Evolutionary conservation across 768 basidiomycete genomes (phyloP).

Genomic region (Lactarius psammicola): DNA sequence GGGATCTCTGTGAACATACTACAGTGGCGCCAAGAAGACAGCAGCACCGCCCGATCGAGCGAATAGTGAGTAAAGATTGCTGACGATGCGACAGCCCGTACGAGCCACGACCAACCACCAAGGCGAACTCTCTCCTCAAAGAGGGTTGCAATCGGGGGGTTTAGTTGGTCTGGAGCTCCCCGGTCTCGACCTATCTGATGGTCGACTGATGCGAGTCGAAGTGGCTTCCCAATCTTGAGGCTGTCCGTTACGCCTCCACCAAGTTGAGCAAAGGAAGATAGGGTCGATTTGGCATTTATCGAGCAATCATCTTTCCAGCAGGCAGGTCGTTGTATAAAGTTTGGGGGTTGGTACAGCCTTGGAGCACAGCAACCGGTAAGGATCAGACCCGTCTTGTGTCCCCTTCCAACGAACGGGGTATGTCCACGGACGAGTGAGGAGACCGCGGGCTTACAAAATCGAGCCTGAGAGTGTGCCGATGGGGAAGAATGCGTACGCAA

Average conservation of each 20-base stretch:
- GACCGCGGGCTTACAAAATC: background rate
- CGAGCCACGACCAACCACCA: background rate
- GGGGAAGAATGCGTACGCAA: background rate
- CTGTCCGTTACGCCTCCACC: background rate
- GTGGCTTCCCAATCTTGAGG: background rate
- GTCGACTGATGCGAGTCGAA: background rate
- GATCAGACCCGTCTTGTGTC: background rate
- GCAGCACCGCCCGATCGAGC: background rate
- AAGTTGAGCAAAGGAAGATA: background rate
- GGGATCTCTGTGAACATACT: background rate
- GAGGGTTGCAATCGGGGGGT: background rate
- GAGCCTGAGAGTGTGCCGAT: no score
- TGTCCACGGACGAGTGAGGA: background rate
- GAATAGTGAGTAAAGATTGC: constrained; percentile 1
- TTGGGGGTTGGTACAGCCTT: background rate
- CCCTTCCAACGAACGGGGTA: background rate
- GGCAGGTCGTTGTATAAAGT: background rate
- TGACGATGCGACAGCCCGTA: background rate
- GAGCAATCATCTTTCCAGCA: background rate
- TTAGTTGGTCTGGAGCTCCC: background rate
- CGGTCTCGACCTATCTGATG: background rate
- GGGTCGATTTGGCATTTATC: background rate
- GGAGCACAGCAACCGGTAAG: background rate
- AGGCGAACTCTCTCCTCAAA: background rate
- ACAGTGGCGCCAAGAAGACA: background rate